phyloP scores from a whole-genome alignment of 257 asterid genomes.

The Salvia hispanica region DNA sequence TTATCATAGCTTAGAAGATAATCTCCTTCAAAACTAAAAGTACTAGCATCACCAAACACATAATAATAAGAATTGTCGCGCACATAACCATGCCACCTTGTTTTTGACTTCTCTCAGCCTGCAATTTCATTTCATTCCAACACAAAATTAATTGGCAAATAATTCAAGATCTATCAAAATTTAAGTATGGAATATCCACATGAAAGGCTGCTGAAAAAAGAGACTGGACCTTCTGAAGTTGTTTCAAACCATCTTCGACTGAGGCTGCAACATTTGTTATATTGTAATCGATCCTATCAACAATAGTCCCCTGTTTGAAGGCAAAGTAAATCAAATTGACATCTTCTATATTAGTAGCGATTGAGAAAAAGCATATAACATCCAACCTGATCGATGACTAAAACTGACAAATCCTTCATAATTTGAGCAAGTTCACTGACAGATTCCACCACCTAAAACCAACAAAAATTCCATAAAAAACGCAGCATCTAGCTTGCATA shows the following conservation, averaged over 20 bases:
- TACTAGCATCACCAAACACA: slow-evolving; percentile 90
- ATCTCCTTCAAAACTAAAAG: slow-evolving; percentile 82
- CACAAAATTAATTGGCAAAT: slow-evolving; percentile 4
- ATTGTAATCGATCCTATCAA: slow-evolving; percentile 93
- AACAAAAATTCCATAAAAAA: slow-evolving; percentile 27
- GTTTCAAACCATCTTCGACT: slow-evolving; percentile 98
- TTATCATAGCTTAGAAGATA: slow-evolving; percentile 50
- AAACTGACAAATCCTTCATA: slow-evolving; percentile 98
- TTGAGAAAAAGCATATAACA: slow-evolving; percentile 25
- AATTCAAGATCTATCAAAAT: not conserved
- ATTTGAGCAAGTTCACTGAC: slow-evolving; percentile 96
- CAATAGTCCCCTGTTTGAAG: slow-evolving; percentile 94
- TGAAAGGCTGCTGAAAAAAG: slow-evolving; percentile 4
- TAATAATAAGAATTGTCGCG: slow-evolving; percentile 76
- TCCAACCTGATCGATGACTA: slow-evolving; percentile 97
- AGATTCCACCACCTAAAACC: slow-evolving; percentile 75
- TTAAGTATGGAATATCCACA: not conserved
- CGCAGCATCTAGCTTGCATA: not conserved
- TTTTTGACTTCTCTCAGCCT: slow-evolving; percentile 96
- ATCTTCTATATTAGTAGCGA: slow-evolving; percentile 29
- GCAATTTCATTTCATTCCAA: slow-evolving; percentile 39
- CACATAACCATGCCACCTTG: slow-evolving; percentile 98
- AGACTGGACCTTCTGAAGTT: slow-evolving; percentile 76
- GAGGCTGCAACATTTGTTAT: slow-evolving; percentile 92
- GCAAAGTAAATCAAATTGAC: slow-evolving; percentile 19